These are phyloP conservation scores for Bisporella sp. DNA, from an alignment of 2,329 filamentous ascomycete species.

Conservation along the genomic window DNA sequence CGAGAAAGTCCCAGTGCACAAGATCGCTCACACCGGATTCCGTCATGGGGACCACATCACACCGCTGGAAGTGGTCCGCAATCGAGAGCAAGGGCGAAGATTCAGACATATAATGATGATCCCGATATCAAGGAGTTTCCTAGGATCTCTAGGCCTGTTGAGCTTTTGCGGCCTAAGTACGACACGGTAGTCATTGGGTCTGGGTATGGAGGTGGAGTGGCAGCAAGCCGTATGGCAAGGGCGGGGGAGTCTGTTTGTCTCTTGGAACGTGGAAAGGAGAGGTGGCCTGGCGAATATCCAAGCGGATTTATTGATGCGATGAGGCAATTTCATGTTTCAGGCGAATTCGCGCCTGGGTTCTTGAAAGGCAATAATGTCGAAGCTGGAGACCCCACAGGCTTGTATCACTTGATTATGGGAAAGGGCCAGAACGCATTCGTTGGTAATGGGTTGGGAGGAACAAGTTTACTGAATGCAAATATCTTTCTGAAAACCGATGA, in stretches of 20 bases:
- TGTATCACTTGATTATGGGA: slow-evolving; percentile 58
- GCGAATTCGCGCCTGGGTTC: slow-evolving; percentile 39
- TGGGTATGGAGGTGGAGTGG: slow-evolving; percentile 61
- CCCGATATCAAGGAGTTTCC: slow-evolving; percentile 34
- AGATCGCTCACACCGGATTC: slow-evolving; percentile 14
- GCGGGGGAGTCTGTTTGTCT: slow-evolving; percentile 54
- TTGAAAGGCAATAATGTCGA: slow-evolving; percentile 34
- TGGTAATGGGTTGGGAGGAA: slow-evolving; percentile 49
- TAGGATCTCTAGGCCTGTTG: slow-evolving; percentile 48
- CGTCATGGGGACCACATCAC: slow-evolving; percentile 14
- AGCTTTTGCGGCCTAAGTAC: slow-evolving; percentile 50
- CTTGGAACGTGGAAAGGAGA: slow-evolving; percentile 57
- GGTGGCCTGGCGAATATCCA: slow-evolving; percentile 61
- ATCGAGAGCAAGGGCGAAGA: slow-evolving; percentile 21
- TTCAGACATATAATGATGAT: slow-evolving; percentile 24
- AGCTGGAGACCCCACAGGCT: slow-evolving; percentile 47
- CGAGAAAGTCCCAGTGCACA: not conserved
- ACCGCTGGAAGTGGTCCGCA: slow-evolving; percentile 17
- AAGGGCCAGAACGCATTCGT: slow-evolving; percentile 52
- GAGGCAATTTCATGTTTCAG: slow-evolving; percentile 49
- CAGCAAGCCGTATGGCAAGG: slow-evolving; percentile 57
- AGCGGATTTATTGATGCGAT: slow-evolving; percentile 37
- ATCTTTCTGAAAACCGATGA: slow-evolving; percentile 56
- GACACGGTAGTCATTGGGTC: slow-evolving; percentile 63
- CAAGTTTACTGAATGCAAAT: slow-evolving; percentile 60